Base-by-base conservation (phyloP, 2,329 filamentous ascomycete genomes). In the Alternaria gaisen region DNA sequence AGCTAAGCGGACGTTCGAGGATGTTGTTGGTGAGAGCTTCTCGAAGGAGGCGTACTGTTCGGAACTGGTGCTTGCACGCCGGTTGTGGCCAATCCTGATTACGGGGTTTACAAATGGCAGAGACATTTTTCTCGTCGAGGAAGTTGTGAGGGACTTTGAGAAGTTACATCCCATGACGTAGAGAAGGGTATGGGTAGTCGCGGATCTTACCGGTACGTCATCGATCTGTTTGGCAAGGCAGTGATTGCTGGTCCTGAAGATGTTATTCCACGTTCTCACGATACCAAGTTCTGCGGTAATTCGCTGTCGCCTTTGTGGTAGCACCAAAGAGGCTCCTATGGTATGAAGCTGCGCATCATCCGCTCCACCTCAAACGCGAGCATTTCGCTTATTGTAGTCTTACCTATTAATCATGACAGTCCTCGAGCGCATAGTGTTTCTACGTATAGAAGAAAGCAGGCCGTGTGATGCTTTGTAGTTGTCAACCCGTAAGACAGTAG, bases 131-230 rank as follows among this genome's bases (percentile, higher is more conserved):
- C n/a, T 47, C 26, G 42, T 24, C 3, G 53, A 56, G 32, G 53
- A 56, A 3, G 22, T 56, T 11, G 34, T 56, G 9, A 40, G 34
- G 10, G 51, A 44, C 10, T 56, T 56, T n/a, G 53, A 38, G 3
- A 48, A 14, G 9, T 43, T n/a, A 11, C 12, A 53, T 43, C 10
- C 20, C 7, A 12, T 16, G 16, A 20, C 8, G 26, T 18, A 22
- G 51, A 28, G 34, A 6, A 30, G 10, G 32, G 46, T 34, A 24
- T 26, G 20, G 2, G 12, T 11, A 24, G 30, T 24, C 20, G 1
- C 11, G 12, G 18, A 11, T 22, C 22, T 12, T 10, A 7, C n/a
- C 22, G 2, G 14, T 5, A 30, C 18, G 34, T 30, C 24, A n/a
- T 53, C 20, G 18, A 12, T 16, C 20, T 43, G n/a, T 32, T 53